Conservation (phyloP, 148 eudicot species). For the Camellia granthamiana region DNA sequence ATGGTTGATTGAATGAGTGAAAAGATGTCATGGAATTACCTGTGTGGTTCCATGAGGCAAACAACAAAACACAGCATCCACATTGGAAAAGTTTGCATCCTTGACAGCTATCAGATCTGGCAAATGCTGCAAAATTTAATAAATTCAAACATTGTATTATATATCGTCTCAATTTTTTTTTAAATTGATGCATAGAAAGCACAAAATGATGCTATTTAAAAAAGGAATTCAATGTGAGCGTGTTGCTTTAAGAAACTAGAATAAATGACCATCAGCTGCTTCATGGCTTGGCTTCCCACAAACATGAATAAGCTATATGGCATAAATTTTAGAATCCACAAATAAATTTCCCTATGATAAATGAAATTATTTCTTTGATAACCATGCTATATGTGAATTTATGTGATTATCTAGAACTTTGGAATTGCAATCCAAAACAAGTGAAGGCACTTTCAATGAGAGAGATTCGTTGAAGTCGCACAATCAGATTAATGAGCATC, state of each 20-base stretch:
- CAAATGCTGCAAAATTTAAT: constrained; percentile 49
- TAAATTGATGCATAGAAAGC: neutral
- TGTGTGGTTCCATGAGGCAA: constrained; percentile 99
- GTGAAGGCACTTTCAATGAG: neutral
- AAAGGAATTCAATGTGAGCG: neutral
- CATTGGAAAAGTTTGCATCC: constrained; percentile 83
- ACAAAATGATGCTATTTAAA: neutral
- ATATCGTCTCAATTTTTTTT: neutral
- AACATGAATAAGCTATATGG: neutral
- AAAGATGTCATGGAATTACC: constrained; percentile 31
- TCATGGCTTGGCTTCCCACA: neutral
- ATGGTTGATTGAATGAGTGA: neutral
- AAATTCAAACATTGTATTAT: neutral
- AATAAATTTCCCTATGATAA: neutral
- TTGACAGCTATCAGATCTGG: constrained; percentile 81
- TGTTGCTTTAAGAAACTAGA: constrained; percentile 1
- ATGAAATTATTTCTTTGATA: neutral
- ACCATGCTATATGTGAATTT: too few species aligned
- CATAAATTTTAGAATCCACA: neutral
- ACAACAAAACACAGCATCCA: constrained; percentile 98
- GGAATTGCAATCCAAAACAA: neutral
- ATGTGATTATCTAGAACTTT: neutral
- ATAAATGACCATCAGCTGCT: neutral
- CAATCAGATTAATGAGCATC: neutral
- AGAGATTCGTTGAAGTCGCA: neutral